phyloP scores from a whole-genome alignment of 371 early-diverging fungal genomes.

The Apophysomyces ossiformis region DNA sequence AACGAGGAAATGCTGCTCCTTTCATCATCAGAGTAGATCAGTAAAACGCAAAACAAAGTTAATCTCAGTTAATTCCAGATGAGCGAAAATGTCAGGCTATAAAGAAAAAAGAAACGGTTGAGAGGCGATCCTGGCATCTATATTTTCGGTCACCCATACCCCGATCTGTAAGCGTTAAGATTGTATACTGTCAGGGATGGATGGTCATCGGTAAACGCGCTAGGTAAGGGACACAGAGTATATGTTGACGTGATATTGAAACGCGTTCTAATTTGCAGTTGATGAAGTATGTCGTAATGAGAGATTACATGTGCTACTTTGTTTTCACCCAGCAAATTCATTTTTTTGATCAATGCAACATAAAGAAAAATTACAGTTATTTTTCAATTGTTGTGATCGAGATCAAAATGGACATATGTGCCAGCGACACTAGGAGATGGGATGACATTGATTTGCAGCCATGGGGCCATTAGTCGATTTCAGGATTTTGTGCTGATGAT shows the following conservation, averaged over 20 bases:
- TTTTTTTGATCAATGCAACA: not conserved
- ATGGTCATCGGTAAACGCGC: not conserved
- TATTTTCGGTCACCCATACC: not conserved
- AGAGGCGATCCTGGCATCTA: not conserved
- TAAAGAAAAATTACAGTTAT: not conserved
- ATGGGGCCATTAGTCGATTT: not conserved
- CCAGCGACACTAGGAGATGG: not conserved
- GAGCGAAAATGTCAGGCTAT: too few species aligned
- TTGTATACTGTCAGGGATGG: not conserved
- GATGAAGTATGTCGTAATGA: not conserved
- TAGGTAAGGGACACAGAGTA: not conserved
- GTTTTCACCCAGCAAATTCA: not conserved
- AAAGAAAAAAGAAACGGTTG: not conserved
- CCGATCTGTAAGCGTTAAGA: constrained; percentile 12
- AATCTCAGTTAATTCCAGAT: too few species aligned
- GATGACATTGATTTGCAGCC: not conserved
- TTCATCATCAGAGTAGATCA: too few species aligned
- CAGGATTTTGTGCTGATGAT: not conserved
- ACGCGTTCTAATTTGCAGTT: not conserved
- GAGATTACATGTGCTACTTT: not conserved
- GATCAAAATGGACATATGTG: not conserved
- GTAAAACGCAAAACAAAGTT: too few species aligned
- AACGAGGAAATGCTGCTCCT: too few species aligned
- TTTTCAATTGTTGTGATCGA: not conserved
- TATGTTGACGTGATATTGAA: not conserved